These are phyloP conservation scores for Ampelocalamus luodianensis DNA, from an alignment of 176 grass and related monocot genomes.

Conservation along the genomic window DNA sequence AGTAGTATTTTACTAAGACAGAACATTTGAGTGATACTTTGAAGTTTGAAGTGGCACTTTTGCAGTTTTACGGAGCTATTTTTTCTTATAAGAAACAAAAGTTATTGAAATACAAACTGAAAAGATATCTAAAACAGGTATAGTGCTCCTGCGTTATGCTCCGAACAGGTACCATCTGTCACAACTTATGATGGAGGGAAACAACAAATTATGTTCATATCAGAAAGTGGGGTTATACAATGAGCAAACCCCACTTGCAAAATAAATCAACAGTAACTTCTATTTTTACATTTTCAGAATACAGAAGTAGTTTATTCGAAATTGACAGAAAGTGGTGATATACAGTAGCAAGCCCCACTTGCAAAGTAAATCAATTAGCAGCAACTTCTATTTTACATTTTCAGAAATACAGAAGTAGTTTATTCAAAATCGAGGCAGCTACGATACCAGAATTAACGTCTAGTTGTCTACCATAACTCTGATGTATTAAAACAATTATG, in stretches of 20 bases:
- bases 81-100: background rate
- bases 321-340: conserved; percentile 24
- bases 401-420: background rate
- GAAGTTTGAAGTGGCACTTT: background rate
- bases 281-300: conserved; percentile 1
- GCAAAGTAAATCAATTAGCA: background rate
- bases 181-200: conserved; percentile 2
- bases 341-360: background rate
- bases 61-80: background rate
- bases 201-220: background rate
- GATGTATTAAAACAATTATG: conserved; percentile 6
- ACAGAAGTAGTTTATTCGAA: background rate
- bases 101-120: background rate
- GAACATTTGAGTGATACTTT: background rate
- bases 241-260: background rate
- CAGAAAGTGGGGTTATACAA: conserved; percentile 30
- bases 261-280: background rate
- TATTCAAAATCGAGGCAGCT: background rate
- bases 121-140: conserved; percentile 19
- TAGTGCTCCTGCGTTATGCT: background rate
- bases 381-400: background rate
- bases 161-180: background rate
- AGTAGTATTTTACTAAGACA: background rate
- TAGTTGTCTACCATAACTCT: background rate
- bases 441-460: background rate